Evolutionary conservation across 129 eudicot species (phyloP), one percentile per base, ranked within the genome.

Genomic region (Dittrichia graveolens): DNA sequence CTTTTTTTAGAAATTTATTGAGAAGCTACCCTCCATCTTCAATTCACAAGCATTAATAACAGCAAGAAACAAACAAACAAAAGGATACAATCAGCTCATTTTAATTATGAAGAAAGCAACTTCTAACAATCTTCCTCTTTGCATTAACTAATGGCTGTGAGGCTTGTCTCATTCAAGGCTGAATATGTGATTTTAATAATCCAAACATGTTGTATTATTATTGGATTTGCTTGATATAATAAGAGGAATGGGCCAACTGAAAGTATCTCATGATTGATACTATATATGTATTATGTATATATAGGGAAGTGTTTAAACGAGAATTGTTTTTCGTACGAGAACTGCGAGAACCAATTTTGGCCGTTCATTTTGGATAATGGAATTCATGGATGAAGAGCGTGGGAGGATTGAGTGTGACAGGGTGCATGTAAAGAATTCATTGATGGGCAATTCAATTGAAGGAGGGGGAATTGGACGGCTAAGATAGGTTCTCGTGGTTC

Each of bases 81-180:
- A 35, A 72, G 14, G 68, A 75, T 46, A 42, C 43, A 55, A 43
- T 65, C 47, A 75, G 66, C 53, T 46, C 49, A 54, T 42, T 54
- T 75, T 74, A 74, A 74, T 67, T 65, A 65, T 54, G 34, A 34
- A 34, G 79, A 75, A 7, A 75, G 73, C 67, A n/a, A 54, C 79
- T 44, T 55, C 67, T 46, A 75, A 75, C 79, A 52, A 65, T 65
- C 73, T 54, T 75, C 72, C 41, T 43, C 73, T 75, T 54, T 45
- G 66, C 79, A 75, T 54, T 75, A 55, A 75, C 55, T 65, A 63
- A 41, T 63, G 35, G 11, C 16, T 58, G 68, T 37, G 34, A 7
- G 44, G 37, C 49, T 49, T 44, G 59, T 16, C 65, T 75, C 65
- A 53, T 42, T 57, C 73, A 65, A 65, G 49, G 47, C 24, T n/a